Evolutionary conservation across 768 basidiomycete species (phyloP).

Genomic region (Leucosporidium scottii): DNA sequence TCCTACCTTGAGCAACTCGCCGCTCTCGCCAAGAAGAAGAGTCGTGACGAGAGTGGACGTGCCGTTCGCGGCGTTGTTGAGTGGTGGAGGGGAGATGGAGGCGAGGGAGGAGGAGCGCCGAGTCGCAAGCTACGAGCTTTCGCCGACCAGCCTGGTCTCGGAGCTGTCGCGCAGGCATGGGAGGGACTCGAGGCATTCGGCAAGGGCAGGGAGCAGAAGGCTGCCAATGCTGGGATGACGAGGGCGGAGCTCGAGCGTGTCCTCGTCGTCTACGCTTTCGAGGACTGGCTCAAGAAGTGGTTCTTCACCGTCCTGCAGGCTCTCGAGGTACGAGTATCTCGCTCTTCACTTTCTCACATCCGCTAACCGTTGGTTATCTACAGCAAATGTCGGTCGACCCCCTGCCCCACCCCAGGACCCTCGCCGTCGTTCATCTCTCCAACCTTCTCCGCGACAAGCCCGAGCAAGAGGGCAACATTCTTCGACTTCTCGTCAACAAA

Average conservation of each 20-base stretch:
- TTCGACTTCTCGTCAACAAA: conserved; percentile 87
- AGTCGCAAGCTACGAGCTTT: conserved; percentile 60
- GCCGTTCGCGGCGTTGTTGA: conserved; percentile 85
- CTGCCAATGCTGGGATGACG: conserved; percentile 56
- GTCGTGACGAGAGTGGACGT: conserved; percentile 85
- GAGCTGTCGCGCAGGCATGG: conserved; percentile 20
- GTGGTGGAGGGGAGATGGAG: conserved; percentile 88
- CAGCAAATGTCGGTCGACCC: conserved; percentile 77
- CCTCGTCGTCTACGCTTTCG: conserved; percentile 79
- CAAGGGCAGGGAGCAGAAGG: conserved; percentile 27
- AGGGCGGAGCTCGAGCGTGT: conserved; percentile 42
- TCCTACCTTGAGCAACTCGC: conserved; percentile 34
- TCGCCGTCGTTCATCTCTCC: conserved; percentile 67
- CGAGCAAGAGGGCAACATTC: conserved; percentile 94
- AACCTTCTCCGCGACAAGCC: conserved; percentile 80
- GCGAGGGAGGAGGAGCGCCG: conserved; percentile 53
- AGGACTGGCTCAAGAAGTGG: conserved; percentile 96
- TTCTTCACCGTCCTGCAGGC: conserved; percentile 87
- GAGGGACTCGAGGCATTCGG: conserved; percentile 12
- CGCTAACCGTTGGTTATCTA: not conserved
- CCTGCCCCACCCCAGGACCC: conserved; percentile 77
- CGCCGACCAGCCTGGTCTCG: conserved; percentile 54
- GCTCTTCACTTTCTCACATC: not conserved
- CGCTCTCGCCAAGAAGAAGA: conserved; percentile 48
- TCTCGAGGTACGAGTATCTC: conserved; percentile 57